Conservation (phyloP, 2,329 filamentous ascomycete species). For the Fusarium bactridioides region DNA sequence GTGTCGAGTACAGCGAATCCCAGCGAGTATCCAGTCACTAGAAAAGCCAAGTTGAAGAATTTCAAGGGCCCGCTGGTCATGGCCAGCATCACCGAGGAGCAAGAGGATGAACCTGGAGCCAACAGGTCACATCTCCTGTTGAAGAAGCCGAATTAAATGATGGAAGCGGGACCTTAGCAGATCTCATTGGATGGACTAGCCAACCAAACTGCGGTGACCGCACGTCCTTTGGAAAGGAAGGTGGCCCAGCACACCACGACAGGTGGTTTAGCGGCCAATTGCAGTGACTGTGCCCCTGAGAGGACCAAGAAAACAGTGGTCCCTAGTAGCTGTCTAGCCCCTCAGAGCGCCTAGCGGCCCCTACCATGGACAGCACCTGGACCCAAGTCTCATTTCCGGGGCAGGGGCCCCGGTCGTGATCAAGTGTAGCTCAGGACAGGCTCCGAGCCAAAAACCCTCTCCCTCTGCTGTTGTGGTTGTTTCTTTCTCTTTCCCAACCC, state of each 20-base stretch:
- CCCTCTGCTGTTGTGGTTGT: conserved; percentile 17
- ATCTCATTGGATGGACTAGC: conserved; percentile 11
- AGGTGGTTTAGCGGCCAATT: conserved; percentile 34
- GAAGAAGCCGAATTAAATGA: conserved; percentile 22
- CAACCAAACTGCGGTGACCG: conserved; percentile 29
- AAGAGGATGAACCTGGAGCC: conserved; percentile 9
- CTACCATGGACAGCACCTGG: conserved; percentile 20
- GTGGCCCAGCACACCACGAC: conserved; percentile 20
- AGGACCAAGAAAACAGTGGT: conserved; percentile 27
- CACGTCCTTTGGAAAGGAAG: conserved; percentile 20
- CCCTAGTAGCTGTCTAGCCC: conserved; percentile 22
- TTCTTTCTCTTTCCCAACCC: conserved; percentile 35
- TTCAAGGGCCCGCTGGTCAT: conserved; percentile 1
- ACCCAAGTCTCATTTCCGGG: conserved; percentile 38
- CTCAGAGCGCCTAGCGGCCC: conserved; percentile 31
- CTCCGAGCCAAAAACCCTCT: conserved; percentile 28
- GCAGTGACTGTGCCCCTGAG: conserved; percentile 35
- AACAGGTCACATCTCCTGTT: conserved; percentile 26
- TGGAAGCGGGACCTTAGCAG: conserved; percentile 1
- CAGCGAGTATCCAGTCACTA: conserved; percentile 12
- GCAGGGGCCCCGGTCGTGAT: conserved; percentile 17
- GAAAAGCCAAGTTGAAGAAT: conserved; percentile 20
- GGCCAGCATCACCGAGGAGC: not conserved
- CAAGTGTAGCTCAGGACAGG: conserved; percentile 2
- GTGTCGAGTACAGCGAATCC: conserved; percentile 19